Conservation (phyloP, 2,329 filamentous ascomycete species). For the Huntiella moniliformis region DNA sequence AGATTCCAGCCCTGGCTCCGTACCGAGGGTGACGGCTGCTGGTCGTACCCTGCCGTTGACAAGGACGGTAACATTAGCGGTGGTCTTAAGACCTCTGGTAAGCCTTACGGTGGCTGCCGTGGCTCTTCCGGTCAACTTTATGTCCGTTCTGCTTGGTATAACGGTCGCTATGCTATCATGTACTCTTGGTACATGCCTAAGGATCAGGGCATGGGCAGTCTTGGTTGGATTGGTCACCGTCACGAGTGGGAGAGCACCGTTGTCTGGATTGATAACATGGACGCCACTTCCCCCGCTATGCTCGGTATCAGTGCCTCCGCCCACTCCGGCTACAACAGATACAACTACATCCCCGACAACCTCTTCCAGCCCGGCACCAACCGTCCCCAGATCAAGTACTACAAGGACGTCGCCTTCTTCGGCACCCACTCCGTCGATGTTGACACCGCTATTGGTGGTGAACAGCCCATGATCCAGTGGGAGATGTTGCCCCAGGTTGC, state of each 20-base stretch:
- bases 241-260: slow-evolving; percentile 24
- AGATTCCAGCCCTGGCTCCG: slow-evolving; percentile 20
- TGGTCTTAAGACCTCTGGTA: slow-evolving; percentile 19
- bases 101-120: slow-evolving; percentile 18
- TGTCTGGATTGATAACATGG: slow-evolving; percentile 17
- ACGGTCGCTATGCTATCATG: slow-evolving; percentile 21
- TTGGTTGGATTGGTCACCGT: slow-evolving; percentile 18
- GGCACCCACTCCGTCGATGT: slow-evolving; percentile 22
- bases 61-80: slow-evolving; percentile 32
- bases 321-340: slow-evolving; percentile 20
- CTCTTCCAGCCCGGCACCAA: slow-evolving; percentile 11
- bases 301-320: slow-evolving; percentile 21
- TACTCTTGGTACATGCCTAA: slow-evolving; percentile 29
- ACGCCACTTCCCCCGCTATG: slow-evolving; percentile 17
- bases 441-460: slow-evolving; percentile 19
- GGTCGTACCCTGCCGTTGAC: slow-evolving; percentile 44
- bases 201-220: slow-evolving; percentile 20
- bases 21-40: slow-evolving; percentile 36
- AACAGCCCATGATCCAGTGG: slow-evolving; percentile 26
- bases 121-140: slow-evolving; percentile 22
- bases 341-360: slow-evolving; percentile 6
- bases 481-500: slow-evolving; percentile 21
- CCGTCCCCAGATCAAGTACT: slow-evolving; percentile 19
- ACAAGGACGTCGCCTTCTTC: slow-evolving; percentile 15
- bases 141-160: slow-evolving; percentile 17